These are phyloP conservation scores for Fusarium abutilonis DNA, from an alignment of 2,329 filamentous ascomycete species.

Conservation along the genomic window DNA sequence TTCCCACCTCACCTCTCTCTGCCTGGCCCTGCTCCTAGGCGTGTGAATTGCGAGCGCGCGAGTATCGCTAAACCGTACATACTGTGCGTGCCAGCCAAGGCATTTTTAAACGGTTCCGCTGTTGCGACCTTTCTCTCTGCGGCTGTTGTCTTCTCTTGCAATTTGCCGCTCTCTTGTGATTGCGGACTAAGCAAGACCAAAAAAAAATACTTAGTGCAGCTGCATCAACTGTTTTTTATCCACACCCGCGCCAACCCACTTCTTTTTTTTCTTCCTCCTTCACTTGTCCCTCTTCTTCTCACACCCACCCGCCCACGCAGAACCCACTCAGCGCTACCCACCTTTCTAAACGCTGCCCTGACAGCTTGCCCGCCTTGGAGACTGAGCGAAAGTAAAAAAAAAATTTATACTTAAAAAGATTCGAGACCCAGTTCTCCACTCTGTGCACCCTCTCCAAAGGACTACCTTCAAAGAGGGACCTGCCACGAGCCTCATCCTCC, in stretches of 20 bases:
- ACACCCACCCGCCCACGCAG: slow-evolving; percentile 37
- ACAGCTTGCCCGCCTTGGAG: slow-evolving; percentile 39
- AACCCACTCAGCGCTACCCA: slow-evolving; percentile 43
- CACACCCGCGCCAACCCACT: slow-evolving; percentile 42
- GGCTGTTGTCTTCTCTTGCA: slow-evolving; percentile 20
- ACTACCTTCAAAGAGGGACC: slow-evolving; percentile 54
- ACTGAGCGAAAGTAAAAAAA: slow-evolving; percentile 45
- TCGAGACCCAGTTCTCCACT: slow-evolving; percentile 59
- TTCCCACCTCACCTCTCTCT: slow-evolving; percentile 31
- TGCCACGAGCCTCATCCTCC: slow-evolving; percentile 55
- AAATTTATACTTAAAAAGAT: slow-evolving; percentile 51
- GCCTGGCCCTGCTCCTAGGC: slow-evolving; percentile 20
- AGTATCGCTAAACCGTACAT: slow-evolving; percentile 29
- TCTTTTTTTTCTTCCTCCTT: slow-evolving; percentile 40
- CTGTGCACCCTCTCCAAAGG: slow-evolving; percentile 57
- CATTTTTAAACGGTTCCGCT: slow-evolving; percentile 42
- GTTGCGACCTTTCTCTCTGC: slow-evolving; percentile 10
- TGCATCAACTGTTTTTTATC: slow-evolving; percentile 33
- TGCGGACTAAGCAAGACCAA: slow-evolving; percentile 34
- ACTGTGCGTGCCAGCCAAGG: slow-evolving; percentile 39
- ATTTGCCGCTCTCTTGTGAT: slow-evolving; percentile 25
- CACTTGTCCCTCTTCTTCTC: slow-evolving; percentile 38
- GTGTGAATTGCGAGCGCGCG: slow-evolving; percentile 34
- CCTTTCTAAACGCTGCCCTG: slow-evolving; percentile 46
- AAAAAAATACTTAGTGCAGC: slow-evolving; percentile 33